These are phyloP conservation scores for Mycosarcoma maydis DNA, from an alignment of 1,284 basidiomycete genomes.

Conservation along the genomic window DNA sequence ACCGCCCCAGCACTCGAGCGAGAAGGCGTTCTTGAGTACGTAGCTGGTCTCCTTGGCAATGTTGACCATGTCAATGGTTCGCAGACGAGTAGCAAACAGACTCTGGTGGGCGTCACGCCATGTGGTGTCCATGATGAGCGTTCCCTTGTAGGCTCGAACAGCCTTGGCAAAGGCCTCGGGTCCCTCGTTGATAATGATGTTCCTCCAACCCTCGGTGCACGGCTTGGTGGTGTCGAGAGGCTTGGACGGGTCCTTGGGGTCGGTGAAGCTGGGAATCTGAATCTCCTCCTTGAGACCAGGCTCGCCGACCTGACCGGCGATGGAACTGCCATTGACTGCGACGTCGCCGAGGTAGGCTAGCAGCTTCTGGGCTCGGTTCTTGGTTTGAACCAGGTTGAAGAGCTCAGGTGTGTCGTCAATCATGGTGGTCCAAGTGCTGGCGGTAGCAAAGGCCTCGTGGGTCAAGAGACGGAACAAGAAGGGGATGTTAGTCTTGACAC, in stretches of 20 bases:
- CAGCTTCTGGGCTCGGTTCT: conserved; percentile 98
- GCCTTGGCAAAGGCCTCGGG: conserved; percentile 99
- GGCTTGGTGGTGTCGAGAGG: conserved; percentile 83
- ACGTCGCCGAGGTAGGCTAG: conserved; percentile 97
- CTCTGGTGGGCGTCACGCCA: conserved; percentile 99
- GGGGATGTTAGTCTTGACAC: conserved; percentile 96
- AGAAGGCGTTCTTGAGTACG: conserved; percentile 94
- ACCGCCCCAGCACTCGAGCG: conserved; percentile 99
- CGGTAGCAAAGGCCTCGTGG: conserved; percentile 95
- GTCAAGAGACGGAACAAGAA: conserved; percentile 98
- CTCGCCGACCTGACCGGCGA: conserved; percentile 91
- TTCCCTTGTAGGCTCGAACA: conserved; percentile 93
- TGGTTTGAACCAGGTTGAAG: conserved; percentile 96
- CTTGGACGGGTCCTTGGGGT: conserved; percentile 78
- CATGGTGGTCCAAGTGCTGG: conserved; percentile 86
- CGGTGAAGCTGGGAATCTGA: conserved; percentile 81
- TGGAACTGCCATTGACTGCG: conserved; percentile 96
- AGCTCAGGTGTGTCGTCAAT: conserved; percentile 99
- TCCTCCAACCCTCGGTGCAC: conserved; percentile 92
- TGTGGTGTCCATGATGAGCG: conserved; percentile 77
- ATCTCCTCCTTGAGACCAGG: conserved; percentile 93
- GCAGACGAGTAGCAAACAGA: conserved; percentile 91
- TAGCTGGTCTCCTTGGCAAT: conserved; percentile 93
- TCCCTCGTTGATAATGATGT: conserved; percentile 97
- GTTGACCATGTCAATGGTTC: conserved; percentile 97